Percentiles rank a stretch among this genome's conserved stretches.
Evolutionary conservation across 1,139 yeast genomes (phyloP).

Genomic region (Zygosaccharomyces pseudobailii): DNA sequence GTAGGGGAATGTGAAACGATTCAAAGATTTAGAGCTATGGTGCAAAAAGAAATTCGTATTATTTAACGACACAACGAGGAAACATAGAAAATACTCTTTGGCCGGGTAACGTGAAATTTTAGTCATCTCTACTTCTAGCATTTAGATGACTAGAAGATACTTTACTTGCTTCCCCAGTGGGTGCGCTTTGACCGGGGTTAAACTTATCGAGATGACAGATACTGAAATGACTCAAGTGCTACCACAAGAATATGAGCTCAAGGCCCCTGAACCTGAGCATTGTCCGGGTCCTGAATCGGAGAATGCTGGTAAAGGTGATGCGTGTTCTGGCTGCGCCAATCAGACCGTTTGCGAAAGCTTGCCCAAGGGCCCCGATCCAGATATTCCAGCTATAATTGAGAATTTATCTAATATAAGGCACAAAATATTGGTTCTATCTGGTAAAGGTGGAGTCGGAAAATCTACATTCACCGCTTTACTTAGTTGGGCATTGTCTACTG

Average conservation of each 20-base stretch:
- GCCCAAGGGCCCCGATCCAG: slow-evolving; percentile 96
- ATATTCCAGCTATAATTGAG: slow-evolving; percentile 69
- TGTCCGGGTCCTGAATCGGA: slow-evolving; percentile 98
- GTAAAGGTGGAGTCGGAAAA: slow-evolving; percentile 98
- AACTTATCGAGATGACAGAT: slow-evolving; percentile 11
- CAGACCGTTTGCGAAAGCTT: slow-evolving; percentile 81
- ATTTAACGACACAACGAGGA: no score
- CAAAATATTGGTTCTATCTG: slow-evolving; percentile 80
- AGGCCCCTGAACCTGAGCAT: slow-evolving; percentile 78
- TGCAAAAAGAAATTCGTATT: no score
- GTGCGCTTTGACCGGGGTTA: neutral
- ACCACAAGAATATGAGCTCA: slow-evolving; percentile 29
- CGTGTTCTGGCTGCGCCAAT: slow-evolving; percentile 93
- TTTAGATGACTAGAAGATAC: neutral
- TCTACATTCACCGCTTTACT: slow-evolving; percentile 93
- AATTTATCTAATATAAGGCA: slow-evolving; percentile 69
- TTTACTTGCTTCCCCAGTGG: neutral
- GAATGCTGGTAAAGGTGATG: slow-evolving; percentile 87
- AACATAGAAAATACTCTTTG: neutral
- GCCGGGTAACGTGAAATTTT: neutral
- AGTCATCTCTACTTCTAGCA: neutral
- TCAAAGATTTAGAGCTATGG: no score
- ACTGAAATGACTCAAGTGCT: slow-evolving; percentile 18
- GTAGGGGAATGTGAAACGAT: no score
- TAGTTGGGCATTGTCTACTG: slow-evolving; percentile 93